Base-by-base conservation (phyloP, 2,329 filamentous ascomycete genomes). In the Pleoardoris graminearum region DNA sequence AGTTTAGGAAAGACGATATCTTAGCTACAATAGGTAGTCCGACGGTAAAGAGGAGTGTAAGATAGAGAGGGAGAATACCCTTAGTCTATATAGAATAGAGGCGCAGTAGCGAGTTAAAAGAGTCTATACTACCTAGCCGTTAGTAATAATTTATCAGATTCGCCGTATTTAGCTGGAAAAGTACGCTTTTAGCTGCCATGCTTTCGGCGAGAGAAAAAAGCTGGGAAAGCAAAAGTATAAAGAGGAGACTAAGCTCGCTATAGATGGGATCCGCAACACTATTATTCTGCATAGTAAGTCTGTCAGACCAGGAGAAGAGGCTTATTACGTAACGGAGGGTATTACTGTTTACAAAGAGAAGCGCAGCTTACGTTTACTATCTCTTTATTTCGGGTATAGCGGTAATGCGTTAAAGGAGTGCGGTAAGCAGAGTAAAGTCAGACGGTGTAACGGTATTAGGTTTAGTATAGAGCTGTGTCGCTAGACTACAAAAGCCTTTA, bases 291-390 rank as follows among this genome's bases (percentile, higher is more conserved):
- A 65, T 62, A 49, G 65, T 60, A 21, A 97, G 81, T 59, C 87
- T 85, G 71, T 97, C 91, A 3, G 93, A 85, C 94, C 94, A 99
- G 0, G 91, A 96, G 74, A 93, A 97, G 4, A 99, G 81, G 29
- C 89, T 91, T 5, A 88, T 86, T 0, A 91, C 92, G 55, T 91
- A 89, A 64, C 93, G 89, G 39, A 90, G 82, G 1, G 87, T 87
- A 57, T 89, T 86, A 50, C 80, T 80, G 54, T 82, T 80, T n/a
- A 80, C 75, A 48, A 87, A 73, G n/a, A 73, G 66, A 25, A 79
- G 66, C 1, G 77, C 71, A 25, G 79, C 71, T 57, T 78, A 73
- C 1, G 70, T 60, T 42, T 77, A 78, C 68, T 91, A 86, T 42
- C 84, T 83, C 1, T 83, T 79, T 78, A 91, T 86, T 43, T 87